phyloP scores from a whole-genome alignment of 805 yeast species.

The Ogataea thermomethanolica region DNA sequence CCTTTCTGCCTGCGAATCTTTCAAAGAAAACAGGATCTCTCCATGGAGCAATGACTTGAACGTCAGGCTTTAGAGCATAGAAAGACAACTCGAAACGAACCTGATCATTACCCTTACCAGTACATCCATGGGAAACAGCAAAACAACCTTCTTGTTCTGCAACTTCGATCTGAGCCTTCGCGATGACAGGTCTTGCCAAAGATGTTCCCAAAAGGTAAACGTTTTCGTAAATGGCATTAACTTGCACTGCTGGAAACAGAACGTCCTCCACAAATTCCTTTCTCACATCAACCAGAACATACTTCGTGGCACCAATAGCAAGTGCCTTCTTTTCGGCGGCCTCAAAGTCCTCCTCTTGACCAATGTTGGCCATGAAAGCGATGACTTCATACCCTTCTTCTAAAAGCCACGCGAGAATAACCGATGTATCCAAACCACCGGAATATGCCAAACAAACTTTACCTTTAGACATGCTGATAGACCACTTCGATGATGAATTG shows the following conservation, averaged over 20 bases:
- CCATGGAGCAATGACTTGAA: constrained; percentile 98
- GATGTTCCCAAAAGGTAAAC: constrained; percentile 96
- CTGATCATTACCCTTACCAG: constrained; percentile 99
- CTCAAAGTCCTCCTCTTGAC: constrained; percentile 98
- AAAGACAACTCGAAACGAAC: constrained; percentile 96
- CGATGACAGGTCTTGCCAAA: constrained; percentile 97
- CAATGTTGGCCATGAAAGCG: constrained; percentile 97
- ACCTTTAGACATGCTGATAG: constrained; percentile 77
- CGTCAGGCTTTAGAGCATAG: constrained; percentile 97
- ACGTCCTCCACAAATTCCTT: constrained; percentile 91
- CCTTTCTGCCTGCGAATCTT: constrained; percentile 98
- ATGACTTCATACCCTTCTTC: constrained; percentile 98
- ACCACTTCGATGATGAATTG: too few species aligned
- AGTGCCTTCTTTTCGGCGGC: constrained; percentile 96
- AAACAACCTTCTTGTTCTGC: constrained; percentile 98
- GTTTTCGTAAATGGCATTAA: constrained; percentile 96
- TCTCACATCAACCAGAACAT: constrained; percentile 91
- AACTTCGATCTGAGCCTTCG: constrained; percentile 95
- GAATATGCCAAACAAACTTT: constrained; percentile 99
- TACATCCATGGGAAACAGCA: constrained; percentile 98
- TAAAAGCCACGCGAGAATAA: constrained; percentile 95
- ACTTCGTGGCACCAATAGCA: constrained; percentile 95
- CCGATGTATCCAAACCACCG: constrained; percentile 98
- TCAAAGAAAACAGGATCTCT: constrained; percentile 93
- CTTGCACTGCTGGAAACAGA: constrained; percentile 94